These are phyloP conservation scores for Penicillium silybi DNA, from an alignment of 495 filamentous ascomycete species.

Conservation along the genomic window DNA sequence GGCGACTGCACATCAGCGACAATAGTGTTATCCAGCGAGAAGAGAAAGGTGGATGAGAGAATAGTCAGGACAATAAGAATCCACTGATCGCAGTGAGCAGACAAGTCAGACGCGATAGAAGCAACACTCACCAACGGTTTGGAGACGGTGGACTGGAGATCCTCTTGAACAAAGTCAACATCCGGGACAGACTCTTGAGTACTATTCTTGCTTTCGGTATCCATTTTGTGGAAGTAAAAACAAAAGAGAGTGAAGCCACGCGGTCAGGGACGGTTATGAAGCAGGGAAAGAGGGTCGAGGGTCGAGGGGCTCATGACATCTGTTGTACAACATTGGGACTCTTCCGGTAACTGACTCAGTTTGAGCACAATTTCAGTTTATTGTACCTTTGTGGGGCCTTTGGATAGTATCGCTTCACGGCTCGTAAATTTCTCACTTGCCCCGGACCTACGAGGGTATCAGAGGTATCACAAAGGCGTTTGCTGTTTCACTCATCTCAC, in stretches of 20 bases:
- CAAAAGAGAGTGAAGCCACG: neutral
- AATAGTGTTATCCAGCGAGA: conserved; percentile 58
- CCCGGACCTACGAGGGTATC: neutral
- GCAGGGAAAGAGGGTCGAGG: neutral
- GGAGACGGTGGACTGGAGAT: conserved; percentile 6
- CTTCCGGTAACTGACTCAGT: neutral
- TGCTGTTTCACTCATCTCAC: neutral
- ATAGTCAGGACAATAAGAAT: conserved; percentile 42
- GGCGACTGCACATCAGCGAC: conserved; percentile 56
- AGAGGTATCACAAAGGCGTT: neutral
- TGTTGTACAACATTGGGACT: neutral
- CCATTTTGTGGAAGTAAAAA: neutral
- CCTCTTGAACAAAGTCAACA: conserved; percentile 8
- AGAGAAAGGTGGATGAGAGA: conserved; percentile 48
- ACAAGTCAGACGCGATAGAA: neutral
- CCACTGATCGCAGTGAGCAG: conserved; percentile 7
- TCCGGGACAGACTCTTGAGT: neutral
- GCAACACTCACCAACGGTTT: conserved; percentile 6
- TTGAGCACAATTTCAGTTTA: neutral
- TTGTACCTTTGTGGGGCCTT: neutral
- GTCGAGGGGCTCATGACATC: neutral
- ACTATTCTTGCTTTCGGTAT: neutral
- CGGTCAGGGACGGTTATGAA: neutral
- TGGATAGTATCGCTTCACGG: neutral
- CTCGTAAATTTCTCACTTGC: neutral